phyloP scores from a whole-genome alignment of 78 protist species.

The Dictyostelium capitatum region DNA sequence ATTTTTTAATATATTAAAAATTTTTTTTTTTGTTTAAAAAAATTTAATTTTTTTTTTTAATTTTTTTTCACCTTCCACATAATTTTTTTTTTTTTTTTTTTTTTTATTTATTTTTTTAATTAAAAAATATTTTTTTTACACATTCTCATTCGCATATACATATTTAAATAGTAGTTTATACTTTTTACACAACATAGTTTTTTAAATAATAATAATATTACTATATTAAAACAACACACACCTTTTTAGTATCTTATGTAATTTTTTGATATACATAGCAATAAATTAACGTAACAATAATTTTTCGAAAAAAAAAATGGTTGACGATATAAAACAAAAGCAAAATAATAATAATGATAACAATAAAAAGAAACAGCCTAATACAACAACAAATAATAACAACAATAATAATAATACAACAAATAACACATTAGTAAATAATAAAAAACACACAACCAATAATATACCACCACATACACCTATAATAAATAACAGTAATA shows the following conservation, averaged over 20 bases:
- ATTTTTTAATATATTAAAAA: too few species aligned
- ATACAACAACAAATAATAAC: not conserved
- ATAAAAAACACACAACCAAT: not conserved
- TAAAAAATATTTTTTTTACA: too few species aligned
- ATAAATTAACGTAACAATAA: not conserved
- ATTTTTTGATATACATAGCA: not conserved
- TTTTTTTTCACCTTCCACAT: too few species aligned
- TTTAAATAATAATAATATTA: too few species aligned
- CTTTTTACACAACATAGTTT: too few species aligned
- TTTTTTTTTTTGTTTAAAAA: too few species aligned
- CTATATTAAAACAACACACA: not conserved
- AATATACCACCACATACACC: not conserved
- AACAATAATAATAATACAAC: not conserved
- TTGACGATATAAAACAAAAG: not conserved
- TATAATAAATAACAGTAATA: not conserved
- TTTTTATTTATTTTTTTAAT: too few species aligned
- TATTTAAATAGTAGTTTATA: too few species aligned
- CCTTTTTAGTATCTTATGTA: not conserved
- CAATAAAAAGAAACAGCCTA: not conserved
- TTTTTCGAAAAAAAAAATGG: not conserved
- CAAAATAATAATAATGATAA: not conserved
- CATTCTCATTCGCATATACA: too few species aligned
- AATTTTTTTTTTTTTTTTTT: too few species aligned
- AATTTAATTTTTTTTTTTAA: too few species aligned
- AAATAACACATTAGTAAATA: too few species aligned